Evolutionary conservation across 306 rosid genomes (phyloP).

Genomic region (Prunus campanulata): DNA sequence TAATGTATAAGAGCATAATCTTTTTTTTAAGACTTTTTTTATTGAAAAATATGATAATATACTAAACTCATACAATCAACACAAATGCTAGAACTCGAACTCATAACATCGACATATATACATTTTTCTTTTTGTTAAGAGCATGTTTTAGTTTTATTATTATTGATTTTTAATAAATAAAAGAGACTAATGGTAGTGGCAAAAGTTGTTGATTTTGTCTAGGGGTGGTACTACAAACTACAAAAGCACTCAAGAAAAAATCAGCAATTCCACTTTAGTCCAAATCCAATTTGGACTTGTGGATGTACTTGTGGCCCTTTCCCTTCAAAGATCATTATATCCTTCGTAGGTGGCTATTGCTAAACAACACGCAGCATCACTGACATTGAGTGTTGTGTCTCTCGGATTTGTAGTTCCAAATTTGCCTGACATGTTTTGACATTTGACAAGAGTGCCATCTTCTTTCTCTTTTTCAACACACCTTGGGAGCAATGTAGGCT

Average conservation of each 20-base stretch:
- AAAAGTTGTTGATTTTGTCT: no score
- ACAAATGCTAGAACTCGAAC: no score
- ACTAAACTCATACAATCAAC: no score
- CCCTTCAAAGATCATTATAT: neutral
- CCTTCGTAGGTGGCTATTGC: neutral
- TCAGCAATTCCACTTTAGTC: neutral
- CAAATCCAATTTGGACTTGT: neutral
- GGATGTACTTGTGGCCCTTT: neutral
- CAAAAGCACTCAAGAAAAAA: no score
- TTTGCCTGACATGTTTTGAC: neutral
- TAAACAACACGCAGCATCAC: neutral
- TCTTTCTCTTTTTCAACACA: neutral
- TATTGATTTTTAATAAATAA: no score
- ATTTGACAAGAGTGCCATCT: neutral
- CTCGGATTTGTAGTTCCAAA: neutral
- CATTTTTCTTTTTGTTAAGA: no score
- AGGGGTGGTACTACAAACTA: no score
- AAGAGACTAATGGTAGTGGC: no score
- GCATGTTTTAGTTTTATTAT: no score
- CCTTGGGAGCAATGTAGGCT: neutral
- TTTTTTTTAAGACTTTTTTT: no score
- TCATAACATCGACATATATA: no score
- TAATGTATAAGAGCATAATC: no score
- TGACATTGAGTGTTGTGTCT: neutral
- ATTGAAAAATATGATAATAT: accelerated